Evolutionary conservation across 805 yeast species (phyloP).

Genomic region (Yarrowia keelungensis): DNA sequence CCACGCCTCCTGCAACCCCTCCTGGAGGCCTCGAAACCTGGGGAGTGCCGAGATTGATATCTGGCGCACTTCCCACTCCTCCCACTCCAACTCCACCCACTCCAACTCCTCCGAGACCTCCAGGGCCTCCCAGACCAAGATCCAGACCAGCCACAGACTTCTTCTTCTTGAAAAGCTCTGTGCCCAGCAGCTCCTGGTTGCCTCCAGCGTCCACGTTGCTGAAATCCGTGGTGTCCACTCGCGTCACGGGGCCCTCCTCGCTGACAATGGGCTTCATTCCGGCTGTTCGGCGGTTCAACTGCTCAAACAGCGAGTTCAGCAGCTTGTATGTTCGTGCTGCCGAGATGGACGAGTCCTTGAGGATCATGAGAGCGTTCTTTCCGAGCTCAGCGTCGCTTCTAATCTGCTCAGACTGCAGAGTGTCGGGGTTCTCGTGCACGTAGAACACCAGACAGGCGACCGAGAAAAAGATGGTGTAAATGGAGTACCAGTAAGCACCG

Average conservation of each 20-base stretch:
- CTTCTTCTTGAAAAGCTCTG: conserved; percentile 16
- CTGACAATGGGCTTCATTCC: conserved; percentile 28
- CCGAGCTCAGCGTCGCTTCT: conserved; percentile 83
- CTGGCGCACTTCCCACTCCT: conserved; percentile 6
- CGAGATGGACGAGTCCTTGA: conserved; percentile 77
- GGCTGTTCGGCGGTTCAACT: conserved; percentile 45
- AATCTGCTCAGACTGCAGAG: conserved; percentile 52
- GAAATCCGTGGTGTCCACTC: conserved; percentile 36
- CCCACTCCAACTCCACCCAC: background rate
- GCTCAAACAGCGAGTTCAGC: conserved; percentile 64
- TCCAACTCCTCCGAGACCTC: conserved; percentile 1
- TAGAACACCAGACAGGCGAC: conserved; percentile 86
- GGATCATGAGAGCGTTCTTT: conserved; percentile 68
- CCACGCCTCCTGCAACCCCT: too few relatives aligned
- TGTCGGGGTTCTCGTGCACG: conserved; percentile 60
- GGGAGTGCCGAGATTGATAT: background rate
- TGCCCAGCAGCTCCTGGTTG: conserved; percentile 19
- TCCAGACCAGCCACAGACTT: conserved; percentile 15
- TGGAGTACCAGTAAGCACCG: conserved; percentile 92
- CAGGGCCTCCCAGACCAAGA: conserved; percentile 2
- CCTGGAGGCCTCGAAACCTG: background rate
- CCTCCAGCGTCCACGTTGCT: conserved; percentile 32
- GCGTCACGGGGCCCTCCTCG: conserved; percentile 16
- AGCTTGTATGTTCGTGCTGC: conserved; percentile 82
- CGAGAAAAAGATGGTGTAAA: conserved; percentile 86